Evolutionary conservation across 2,329 filamentous ascomycete genomes (phyloP), one percentile per base, ranked within the genome.

Genomic region (Phaeosphaeria sp.): DNA sequence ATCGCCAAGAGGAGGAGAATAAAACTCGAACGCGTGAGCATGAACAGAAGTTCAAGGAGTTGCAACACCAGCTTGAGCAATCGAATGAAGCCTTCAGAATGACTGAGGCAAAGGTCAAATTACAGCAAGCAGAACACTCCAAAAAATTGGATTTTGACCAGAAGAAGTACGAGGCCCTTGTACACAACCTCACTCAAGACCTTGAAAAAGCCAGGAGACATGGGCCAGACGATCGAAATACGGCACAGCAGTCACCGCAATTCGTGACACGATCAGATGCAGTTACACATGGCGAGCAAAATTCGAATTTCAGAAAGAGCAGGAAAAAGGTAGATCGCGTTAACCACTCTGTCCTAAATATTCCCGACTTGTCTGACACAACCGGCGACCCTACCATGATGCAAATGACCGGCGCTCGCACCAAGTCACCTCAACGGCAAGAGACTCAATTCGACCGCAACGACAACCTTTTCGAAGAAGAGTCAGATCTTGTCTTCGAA

Each of bases 241-340:
- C 30, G 3, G 11, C 30, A 36, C 6, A 36, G 6, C 41, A 53
- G 3, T 44, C n/a, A 21, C 17, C 22, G 11, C 9, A 4, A 15
- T 25, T 6, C 25, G 21, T 22, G 3, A 15, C 20, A 43, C 20
- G 4, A 30, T n/a, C 20, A 7, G 6, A 6, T 44, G 30, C 30
- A 36, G 13, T 13, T 39, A 10, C 48, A 10, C 27, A 23, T 27
- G 42, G 36, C 47, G 41, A 18, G 18, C 63, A 44, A n/a, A 56
- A 44, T 25, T 25, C 25, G 23, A 52, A 22, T 13, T 17, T 11
- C 11, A 47, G 15, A 4, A 70, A 50, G 11, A 23, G 33, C 1
- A 66, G 61, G 49, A 72, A 67, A 56, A 71, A 65, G 27, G 58
- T 69, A 21, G 59, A 60, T 30, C 63, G 69, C 9, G 54, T 64